Base-by-base conservation (phyloP, 2,329 filamentous ascomycete species). In the Aureobasidium lini region DNA sequence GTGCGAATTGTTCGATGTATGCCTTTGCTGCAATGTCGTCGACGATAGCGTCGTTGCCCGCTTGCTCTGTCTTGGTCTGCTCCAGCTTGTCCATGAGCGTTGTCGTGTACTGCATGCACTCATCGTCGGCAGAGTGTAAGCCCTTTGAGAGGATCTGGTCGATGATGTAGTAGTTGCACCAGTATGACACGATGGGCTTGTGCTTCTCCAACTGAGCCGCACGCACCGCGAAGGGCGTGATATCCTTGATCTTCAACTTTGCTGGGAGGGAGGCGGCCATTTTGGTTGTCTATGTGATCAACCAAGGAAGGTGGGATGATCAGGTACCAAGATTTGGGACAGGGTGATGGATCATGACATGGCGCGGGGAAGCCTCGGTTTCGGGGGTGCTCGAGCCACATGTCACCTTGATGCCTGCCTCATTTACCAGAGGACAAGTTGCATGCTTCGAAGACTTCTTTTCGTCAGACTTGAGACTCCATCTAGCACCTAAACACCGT, bases 151-250 rank as follows among this genome's bases (percentile, higher is more conserved):
- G 84, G 65, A 99, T 95, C 70, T 95, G 89, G 68, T 97, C 91
- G 48, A 96, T 88, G 29, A 94, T 89, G 80, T 90, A 94, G 73
- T 94, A 96, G 69, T 95, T 87, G 72, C 93, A 94, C 91, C 93
- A 97, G 74, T 97, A 99, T 63, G 92, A 82, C 66, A 97, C 83
- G 61, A 94, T 89, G 8, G 94, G 94, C 74, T 93, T 94, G 69
- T 86, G 84, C 61, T 82, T 82, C 71, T 93, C 88, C 50, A 99
- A 83, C 77, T 99, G 93, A 37, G 84, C 82, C 36, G 90, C 93
- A 68, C 93, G 85, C 58, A 86, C 82, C 63, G 92, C 86, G 73
- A 95, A 96, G 62, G 90, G 89, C 65, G 84, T 85, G 69, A 96
- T 84, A 71, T 96, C 91, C 23, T 66, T 65, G 32, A 65, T 64